Base-by-base conservation (phyloP, 768 basidiomycete species). In the Termitomyces sp. region DNA sequence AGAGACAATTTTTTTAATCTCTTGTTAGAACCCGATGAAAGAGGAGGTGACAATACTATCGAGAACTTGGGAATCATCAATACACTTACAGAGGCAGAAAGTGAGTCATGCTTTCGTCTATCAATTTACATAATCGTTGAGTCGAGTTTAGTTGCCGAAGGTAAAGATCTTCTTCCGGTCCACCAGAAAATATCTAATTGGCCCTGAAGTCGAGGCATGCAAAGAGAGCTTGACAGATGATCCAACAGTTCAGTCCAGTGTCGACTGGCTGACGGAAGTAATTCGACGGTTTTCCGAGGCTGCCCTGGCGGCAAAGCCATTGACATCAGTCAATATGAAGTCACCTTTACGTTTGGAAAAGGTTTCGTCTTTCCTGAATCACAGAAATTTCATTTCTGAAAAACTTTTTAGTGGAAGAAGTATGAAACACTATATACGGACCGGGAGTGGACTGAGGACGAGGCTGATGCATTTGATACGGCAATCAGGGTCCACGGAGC, bases 191-290 rank as follows among this genome's bases (percentile, higher is more conserved):
- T 16, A 6, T 42, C 39, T 54, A 30, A 51, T 42, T 54, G 53
- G 27, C n/a, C 53, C 30, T 13, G 2, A 91, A 55, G 91, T 89
- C 66, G 89, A 93, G 68, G 78, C 80, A 59, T 82, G 82, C 72
- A 89, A 84, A 73, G 68, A 74, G 24, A 72, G 75, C 20, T 75
- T 92, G 45, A 80, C 83, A 0, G 76, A 76, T 59, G 84, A 81
- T 68, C 71, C 68, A 36, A 79, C 79, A 44, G 71, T 85, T n/a
- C 73, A 77, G 30, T 76, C 74, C 54, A 86, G 76, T 63, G 85
- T 93, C n/a, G 92, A 92, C 71, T 93, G 87, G 86, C 74, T 93
- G 24, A 89, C 87, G 0, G 91, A 94, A 70, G 84, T 83, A 30
- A 77, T 88, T 49, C 83, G 81, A 55, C 85, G 87, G 22, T 83